Evolutionary conservation across 2,329 filamentous ascomycete genomes (phyloP).

Genomic region (Neofusicoccum laricinum): DNA sequence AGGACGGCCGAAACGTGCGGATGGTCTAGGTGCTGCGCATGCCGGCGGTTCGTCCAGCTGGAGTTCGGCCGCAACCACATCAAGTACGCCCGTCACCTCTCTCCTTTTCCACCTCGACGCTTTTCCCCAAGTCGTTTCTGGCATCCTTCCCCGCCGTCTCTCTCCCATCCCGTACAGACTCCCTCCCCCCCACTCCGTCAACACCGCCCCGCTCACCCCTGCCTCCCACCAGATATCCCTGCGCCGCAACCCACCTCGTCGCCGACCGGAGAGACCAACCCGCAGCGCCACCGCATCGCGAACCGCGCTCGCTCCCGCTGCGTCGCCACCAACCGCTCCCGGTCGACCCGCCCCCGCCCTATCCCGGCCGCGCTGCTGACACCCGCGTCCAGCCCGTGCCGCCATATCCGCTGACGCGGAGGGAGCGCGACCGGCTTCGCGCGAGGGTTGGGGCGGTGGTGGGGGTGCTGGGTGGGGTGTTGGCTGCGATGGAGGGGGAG

Average conservation of each 20-base stretch:
- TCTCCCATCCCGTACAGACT: neutral
- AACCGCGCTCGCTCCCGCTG: neutral
- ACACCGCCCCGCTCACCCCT: neutral
- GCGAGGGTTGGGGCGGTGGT: neutral
- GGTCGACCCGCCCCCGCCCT: neutral
- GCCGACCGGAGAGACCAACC: neutral
- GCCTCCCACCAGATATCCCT: constrained; percentile 32
- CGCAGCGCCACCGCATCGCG: neutral
- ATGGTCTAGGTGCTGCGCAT: constrained; percentile 67
- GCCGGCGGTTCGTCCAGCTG: constrained; percentile 59
- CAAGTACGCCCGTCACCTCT: constrained; percentile 49
- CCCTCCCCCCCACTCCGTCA: neutral
- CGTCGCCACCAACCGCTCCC: neutral
- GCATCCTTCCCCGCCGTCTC: too few relatives aligned
- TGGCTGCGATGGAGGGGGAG: neutral
- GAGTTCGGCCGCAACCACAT: constrained; percentile 62
- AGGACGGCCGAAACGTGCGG: constrained; percentile 60
- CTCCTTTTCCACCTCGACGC: too few relatives aligned
- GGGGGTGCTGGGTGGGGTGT: neutral
- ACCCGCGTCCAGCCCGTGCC: too few relatives aligned
- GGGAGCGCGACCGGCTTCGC: neutral
- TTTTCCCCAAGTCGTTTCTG: too few relatives aligned
- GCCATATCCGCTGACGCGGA: neutral
- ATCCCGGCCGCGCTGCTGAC: neutral
- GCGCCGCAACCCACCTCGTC: constrained; percentile 41